Percentiles rank a stretch among this genome's conserved stretches.
Conservation (phyloP, 805 yeast species). For the Schwanniomyces pseudopolymorphus region DNA sequence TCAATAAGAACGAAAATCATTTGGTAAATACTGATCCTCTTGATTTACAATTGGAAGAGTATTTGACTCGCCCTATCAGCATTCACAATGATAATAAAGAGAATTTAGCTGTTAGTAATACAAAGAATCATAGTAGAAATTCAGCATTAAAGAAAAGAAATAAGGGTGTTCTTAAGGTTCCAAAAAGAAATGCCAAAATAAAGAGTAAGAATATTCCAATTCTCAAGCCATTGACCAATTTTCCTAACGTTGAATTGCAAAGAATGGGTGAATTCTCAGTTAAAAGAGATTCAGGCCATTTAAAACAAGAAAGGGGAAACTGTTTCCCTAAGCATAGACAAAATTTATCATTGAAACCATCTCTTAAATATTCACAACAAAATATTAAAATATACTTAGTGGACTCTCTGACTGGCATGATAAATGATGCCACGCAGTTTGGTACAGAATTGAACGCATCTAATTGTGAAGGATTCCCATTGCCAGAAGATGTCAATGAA, state of each 20-base stretch:
- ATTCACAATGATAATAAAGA: slow-evolving; percentile 27
- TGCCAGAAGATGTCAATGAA: slow-evolving; percentile 58
- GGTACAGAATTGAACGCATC: slow-evolving; percentile 68
- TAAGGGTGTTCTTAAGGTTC: slow-evolving; percentile 17
- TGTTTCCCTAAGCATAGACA: slow-evolving; percentile 43
- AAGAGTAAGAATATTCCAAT: slow-evolving; percentile 21
- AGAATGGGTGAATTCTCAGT: slow-evolving; percentile 4
- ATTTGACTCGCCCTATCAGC: slow-evolving; percentile 10
- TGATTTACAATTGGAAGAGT: slow-evolving; percentile 30
- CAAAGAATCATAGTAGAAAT: slow-evolving; percentile 9
- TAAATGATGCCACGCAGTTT: slow-evolving; percentile 64
- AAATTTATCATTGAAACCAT: slow-evolving; percentile 29
- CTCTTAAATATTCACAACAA: slow-evolving; percentile 20
- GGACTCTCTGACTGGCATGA: slow-evolving; percentile 58
- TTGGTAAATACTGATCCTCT: slow-evolving; percentile 21
- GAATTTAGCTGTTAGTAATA: slow-evolving; percentile 27
- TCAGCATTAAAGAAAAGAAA: slow-evolving; percentile 19
- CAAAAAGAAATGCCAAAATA: slow-evolving; percentile 10
- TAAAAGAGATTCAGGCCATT: slow-evolving; percentile 4
- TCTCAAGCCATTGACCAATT: slow-evolving; percentile 24
- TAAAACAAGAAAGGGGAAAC: slow-evolving; percentile 35
- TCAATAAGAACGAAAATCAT: slow-evolving; percentile 18
- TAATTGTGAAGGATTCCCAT: slow-evolving; percentile 60
- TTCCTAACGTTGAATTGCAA: slow-evolving; percentile 14
- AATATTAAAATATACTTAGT: slow-evolving; percentile 47